Evolutionary conservation across 2,329 filamentous ascomycete genomes (phyloP).

Genomic region (Pseudogymnoascus sp.): DNA sequence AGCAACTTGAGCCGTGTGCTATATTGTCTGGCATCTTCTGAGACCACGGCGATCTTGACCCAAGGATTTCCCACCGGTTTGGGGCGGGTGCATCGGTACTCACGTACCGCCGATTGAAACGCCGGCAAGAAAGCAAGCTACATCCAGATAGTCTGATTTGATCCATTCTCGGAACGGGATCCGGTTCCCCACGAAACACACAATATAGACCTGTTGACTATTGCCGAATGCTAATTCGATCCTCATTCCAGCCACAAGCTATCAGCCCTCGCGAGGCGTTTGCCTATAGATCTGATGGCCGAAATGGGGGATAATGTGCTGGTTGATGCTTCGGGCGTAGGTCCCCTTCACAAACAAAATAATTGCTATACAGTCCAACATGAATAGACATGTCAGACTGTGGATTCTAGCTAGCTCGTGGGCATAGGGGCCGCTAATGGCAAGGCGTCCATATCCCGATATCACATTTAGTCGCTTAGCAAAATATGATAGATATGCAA

Average conservation of each 20-base stretch:
- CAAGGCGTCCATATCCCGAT: not conserved
- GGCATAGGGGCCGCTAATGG: not conserved
- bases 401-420: not conserved
- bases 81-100: not conserved
- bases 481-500: slow-evolving; percentile 5
- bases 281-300: not conserved
- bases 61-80: not conserved
- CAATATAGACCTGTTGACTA: not conserved
- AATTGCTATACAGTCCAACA: not conserved
- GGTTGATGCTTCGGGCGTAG: not conserved
- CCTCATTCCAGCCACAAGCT: not conserved
- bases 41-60: not conserved
- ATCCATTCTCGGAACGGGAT: not conserved
- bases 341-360: not conserved
- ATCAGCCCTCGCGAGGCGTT: not conserved
- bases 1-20: not conserved
- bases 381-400: not conserved
- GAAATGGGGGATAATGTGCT: not conserved
- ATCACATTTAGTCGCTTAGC: slow-evolving; percentile 1
- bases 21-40: not conserved
- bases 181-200: not conserved
- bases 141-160: not conserved
- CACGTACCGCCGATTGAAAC: not conserved
- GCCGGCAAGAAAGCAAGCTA: not conserved
- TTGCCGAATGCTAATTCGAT: not conserved